phyloP scores from a whole-genome alignment of 2,329 filamentous ascomycete genomes.

The Colletotrichum tanaceti region DNA sequence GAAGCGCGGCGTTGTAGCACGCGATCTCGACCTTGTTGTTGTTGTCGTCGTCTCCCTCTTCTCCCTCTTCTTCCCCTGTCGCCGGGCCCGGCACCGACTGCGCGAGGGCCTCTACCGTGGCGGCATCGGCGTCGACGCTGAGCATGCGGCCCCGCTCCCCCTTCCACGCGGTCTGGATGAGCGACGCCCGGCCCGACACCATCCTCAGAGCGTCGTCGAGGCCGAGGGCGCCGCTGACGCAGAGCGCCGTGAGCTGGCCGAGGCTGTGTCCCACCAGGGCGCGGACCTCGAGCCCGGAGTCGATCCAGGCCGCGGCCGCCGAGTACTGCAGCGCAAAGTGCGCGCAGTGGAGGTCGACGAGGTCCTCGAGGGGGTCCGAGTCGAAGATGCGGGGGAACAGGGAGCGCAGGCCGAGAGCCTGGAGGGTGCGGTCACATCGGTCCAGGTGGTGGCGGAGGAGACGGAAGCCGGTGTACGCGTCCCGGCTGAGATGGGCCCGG shows the following conservation, averaged over 20 bases:
- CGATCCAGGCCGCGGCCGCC: conserved; percentile 7
- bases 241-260: conserved; percentile 51
- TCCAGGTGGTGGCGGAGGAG: conserved; percentile 48
- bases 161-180: conserved; percentile 49
- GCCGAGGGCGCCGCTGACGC: conserved; percentile 46
- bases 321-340: conserved; percentile 20
- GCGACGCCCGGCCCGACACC: conserved; percentile 46
- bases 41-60: too few species aligned
- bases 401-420: conserved; percentile 46
- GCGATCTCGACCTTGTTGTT: conserved; percentile 15
- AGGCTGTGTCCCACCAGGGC: conserved; percentile 49
- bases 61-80: too few species aligned
- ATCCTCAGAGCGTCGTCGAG: conserved; percentile 47
- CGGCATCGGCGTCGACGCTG: conserved; percentile 38
- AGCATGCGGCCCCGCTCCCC: conserved; percentile 47
- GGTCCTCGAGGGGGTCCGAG: conserved; percentile 44
- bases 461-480: conserved; percentile 43
- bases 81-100: conserved; percentile 1
- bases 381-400: conserved; percentile 49
- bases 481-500: not conserved
- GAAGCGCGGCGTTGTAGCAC: not conserved
- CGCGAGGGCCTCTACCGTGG: not conserved
- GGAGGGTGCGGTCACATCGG: conserved; percentile 47
- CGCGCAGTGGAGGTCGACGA: conserved; percentile 51
- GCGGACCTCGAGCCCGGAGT: conserved; percentile 8